phyloP scores from a whole-genome alignment of 805 yeast species.

The Suhomyces sp. region DNA sequence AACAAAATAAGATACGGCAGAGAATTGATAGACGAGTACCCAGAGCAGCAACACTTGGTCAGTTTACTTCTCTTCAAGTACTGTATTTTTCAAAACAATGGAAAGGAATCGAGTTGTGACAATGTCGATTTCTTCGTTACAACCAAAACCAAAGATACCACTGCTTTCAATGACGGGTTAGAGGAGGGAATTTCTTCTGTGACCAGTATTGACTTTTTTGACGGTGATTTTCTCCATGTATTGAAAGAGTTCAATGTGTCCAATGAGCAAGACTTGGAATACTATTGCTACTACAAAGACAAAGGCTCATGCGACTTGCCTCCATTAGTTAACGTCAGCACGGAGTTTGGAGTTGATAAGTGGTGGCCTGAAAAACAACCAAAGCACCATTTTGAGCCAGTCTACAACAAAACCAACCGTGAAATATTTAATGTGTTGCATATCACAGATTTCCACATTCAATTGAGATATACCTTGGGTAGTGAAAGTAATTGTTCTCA shows the following conservation, averaged over 20 bases:
- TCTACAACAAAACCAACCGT: constrained; percentile 18
- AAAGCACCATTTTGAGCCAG: constrained; percentile 26
- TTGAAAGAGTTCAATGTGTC: constrained; percentile 34
- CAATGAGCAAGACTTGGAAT: constrained; percentile 37
- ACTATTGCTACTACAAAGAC: constrained; percentile 54
- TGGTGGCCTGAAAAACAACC: constrained; percentile 38
- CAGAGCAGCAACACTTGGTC: constrained; percentile 34
- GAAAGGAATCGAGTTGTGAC: constrained; percentile 30
- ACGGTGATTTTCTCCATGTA: constrained; percentile 39
- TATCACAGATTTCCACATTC: constrained; percentile 63
- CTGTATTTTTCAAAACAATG: constrained; percentile 28
- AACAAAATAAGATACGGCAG: constrained; percentile 30
- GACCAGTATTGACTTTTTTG: constrained; percentile 31
- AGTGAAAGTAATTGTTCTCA: constrained; percentile 56
- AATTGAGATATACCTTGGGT: constrained; percentile 52
- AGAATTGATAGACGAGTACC: constrained; percentile 22
- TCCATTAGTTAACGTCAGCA: constrained; percentile 46
- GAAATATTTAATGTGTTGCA: constrained; percentile 60
- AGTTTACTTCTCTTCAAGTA: constrained; percentile 34
- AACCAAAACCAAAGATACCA: constrained; percentile 19
- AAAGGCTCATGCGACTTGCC: constrained; percentile 48
- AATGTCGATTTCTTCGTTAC: constrained; percentile 37
- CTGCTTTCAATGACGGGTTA: constrained; percentile 9
- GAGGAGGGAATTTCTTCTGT: constrained; percentile 24
- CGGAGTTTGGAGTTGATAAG: constrained; percentile 26